phyloP scores from a whole-genome alignment of 2,329 filamentous ascomycete species.

The Lecanicillium sp. region DNA sequence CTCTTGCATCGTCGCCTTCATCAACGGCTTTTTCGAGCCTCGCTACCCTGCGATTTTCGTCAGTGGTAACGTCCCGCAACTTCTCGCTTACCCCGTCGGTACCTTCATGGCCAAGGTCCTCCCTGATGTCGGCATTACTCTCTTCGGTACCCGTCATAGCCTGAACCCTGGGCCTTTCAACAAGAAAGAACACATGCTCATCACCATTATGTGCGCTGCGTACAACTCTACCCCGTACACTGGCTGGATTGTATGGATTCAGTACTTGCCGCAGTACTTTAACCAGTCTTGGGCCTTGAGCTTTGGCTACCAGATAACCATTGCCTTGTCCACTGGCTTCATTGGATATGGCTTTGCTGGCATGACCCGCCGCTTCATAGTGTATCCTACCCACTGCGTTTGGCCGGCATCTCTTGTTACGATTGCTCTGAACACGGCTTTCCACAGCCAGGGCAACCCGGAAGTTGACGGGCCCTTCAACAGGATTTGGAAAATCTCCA shows the following conservation, averaged over 20 bases:
- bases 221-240: slow-evolving; percentile 38
- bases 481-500: slow-evolving; percentile 30
- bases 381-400: slow-evolving; percentile 41
- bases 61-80: slow-evolving; percentile 42
- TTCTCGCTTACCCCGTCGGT: slow-evolving; percentile 42
- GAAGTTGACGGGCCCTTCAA: slow-evolving; percentile 24
- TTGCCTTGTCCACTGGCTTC: slow-evolving; percentile 42
- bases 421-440: slow-evolving; percentile 27
- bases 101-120: slow-evolving; percentile 34
- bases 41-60: slow-evolving; percentile 43
- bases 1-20: slow-evolving; percentile 33
- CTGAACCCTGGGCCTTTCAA: slow-evolving; percentile 44
- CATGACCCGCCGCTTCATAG: slow-evolving; percentile 38
- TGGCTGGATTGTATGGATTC: slow-evolving; percentile 40
- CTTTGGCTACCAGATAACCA: slow-evolving; percentile 40
- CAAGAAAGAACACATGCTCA: slow-evolving; percentile 48
- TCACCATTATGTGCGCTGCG: slow-evolving; percentile 48
- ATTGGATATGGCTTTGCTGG: slow-evolving; percentile 49
- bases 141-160: slow-evolving; percentile 29
- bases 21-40: slow-evolving; percentile 48
- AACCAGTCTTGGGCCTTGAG: slow-evolving; percentile 39
- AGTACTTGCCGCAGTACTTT: slow-evolving; percentile 39
- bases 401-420: slow-evolving; percentile 4
- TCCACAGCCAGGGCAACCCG: slow-evolving; percentile 11
- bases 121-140: slow-evolving; percentile 34